These are phyloP conservation scores for Aureobasidium leucospermi DNA, from an alignment of 2,329 filamentous ascomycete genomes.

Conservation along the genomic window DNA sequence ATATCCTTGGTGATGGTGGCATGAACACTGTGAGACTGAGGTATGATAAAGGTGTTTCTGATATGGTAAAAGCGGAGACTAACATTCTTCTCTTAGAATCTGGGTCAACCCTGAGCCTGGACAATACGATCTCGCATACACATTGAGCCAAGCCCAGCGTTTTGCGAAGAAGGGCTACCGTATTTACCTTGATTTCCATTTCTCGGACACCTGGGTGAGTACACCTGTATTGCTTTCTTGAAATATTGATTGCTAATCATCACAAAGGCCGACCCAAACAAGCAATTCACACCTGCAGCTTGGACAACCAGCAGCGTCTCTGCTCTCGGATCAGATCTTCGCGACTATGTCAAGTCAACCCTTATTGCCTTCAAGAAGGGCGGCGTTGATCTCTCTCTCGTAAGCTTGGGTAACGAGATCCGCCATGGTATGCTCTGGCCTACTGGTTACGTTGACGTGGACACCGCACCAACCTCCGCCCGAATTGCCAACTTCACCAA, in stretches of 20 bases:
- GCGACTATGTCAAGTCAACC: conserved; percentile 29
- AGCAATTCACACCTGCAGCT: conserved; percentile 27
- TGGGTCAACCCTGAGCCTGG: conserved; percentile 25
- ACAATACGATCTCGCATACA: conserved; percentile 28
- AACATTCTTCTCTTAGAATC: conserved; percentile 13
- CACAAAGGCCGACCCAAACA: conserved; percentile 28
- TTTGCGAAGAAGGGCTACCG: conserved; percentile 30
- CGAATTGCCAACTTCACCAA: conserved; percentile 28
- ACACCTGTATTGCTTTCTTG: not conserved
- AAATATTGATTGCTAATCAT: not conserved
- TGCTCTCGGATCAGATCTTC: conserved; percentile 25
- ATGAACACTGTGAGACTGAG: conserved; percentile 27
- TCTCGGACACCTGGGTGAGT: conserved; percentile 17
- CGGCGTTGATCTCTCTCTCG: conserved; percentile 34
- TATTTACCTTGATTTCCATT: conserved; percentile 32
- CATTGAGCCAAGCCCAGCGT: conserved; percentile 27
- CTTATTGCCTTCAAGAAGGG: conserved; percentile 34
- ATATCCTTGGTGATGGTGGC: conserved; percentile 25
- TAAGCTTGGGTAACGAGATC: conserved; percentile 36
- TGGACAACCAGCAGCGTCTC: conserved; percentile 28
- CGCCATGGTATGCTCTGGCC: conserved; percentile 34
- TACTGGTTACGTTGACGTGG: conserved; percentile 19
- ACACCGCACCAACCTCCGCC: not conserved
- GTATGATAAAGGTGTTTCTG: not conserved
- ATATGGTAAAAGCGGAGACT: not conserved